Percentiles rank a stretch among this genome's conserved stretches.
Conservation (phyloP, 2,329 filamentous ascomycete species). For the Penicillium janthinellum region DNA sequence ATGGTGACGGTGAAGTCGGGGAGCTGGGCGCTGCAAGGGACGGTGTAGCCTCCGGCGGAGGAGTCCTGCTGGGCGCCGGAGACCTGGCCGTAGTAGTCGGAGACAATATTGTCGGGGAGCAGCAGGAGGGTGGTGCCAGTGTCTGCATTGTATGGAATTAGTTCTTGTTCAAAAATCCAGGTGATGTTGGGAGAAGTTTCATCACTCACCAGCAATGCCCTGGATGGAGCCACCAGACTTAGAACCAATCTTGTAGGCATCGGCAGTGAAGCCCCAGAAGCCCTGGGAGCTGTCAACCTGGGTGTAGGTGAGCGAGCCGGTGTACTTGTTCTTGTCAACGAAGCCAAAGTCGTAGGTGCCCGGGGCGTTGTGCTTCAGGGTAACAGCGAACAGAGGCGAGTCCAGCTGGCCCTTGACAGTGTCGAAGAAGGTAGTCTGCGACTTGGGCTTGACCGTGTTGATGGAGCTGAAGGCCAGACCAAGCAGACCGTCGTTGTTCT, state of each 20-base stretch:
- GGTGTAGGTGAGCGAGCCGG: constrained; percentile 59
- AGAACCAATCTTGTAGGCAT: constrained; percentile 59
- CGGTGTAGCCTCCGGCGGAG: constrained; percentile 57
- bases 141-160: constrained; percentile 44
- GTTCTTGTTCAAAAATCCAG: neutral
- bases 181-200: too few relatives aligned
- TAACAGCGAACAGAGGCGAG: constrained; percentile 56
- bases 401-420: constrained; percentile 56
- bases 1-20: constrained; percentile 59
- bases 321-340: constrained; percentile 62
- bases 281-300: constrained; percentile 59
- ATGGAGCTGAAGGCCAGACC: constrained; percentile 62
- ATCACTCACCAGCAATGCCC: constrained; percentile 55
- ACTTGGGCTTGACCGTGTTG: constrained; percentile 57
- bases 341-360: constrained; percentile 61
- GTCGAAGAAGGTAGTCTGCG: constrained; percentile 63
- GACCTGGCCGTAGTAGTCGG: constrained; percentile 63
- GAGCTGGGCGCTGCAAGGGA: constrained; percentile 54
- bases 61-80: constrained; percentile 52
- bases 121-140: constrained; percentile 71
- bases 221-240: constrained; percentile 45
- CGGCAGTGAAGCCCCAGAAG: constrained; percentile 64
- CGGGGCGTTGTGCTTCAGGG: constrained; percentile 55
- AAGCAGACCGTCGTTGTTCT: constrained; percentile 60
- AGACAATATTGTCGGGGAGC: constrained; percentile 56